A percentile compares a stretch with the other conserved stretches of the same genome.
Conservation (phyloP, 208 protist species). For the Leishmania aethiopica region DNA sequence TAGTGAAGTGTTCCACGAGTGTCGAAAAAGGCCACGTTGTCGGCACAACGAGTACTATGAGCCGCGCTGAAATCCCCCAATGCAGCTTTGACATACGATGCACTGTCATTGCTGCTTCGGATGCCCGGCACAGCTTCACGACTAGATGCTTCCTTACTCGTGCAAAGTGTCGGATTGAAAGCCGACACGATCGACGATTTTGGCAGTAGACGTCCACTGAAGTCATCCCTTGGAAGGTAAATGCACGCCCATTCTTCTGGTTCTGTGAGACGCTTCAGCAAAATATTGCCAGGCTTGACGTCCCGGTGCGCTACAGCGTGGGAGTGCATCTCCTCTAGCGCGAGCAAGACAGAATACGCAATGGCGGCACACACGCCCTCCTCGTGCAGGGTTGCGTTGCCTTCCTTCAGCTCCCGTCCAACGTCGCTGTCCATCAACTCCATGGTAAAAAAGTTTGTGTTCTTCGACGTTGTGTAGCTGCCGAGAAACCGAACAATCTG, state of each 20-base stretch:
- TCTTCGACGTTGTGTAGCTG: slow-evolving; percentile 42
- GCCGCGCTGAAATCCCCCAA: slow-evolving; percentile 83
- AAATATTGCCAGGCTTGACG: slow-evolving; percentile 85
- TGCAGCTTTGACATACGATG: slow-evolving; percentile 38
- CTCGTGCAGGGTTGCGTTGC: slow-evolving; percentile 41
- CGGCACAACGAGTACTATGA: slow-evolving; percentile 36
- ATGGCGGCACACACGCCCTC: slow-evolving; percentile 46
- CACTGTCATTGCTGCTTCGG: not conserved
- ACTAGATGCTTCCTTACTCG: not conserved
- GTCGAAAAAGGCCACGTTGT: slow-evolving; percentile 19
- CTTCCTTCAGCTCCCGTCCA: slow-evolving; percentile 55
- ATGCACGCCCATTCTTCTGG: slow-evolving; percentile 23
- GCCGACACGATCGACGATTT: not conserved
- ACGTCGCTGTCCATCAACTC: slow-evolving; percentile 88
- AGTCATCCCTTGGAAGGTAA: not conserved
- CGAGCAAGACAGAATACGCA: slow-evolving; percentile 50
- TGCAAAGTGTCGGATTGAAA: not conserved
- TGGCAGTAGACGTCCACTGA: not conserved
- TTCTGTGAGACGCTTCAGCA: slow-evolving; percentile 43
- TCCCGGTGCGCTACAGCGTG: slow-evolving; percentile 73
- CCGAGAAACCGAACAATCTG: slow-evolving; percentile 70
- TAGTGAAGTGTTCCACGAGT: slow-evolving; percentile 77
- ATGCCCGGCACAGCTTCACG: not conserved
- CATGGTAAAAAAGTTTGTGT: slow-evolving; percentile 62
- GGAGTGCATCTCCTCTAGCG: slow-evolving; percentile 64